Percentiles rank a stretch among this genome's conserved stretches.
Evolutionary conservation across 768 basidiomycete genomes (phyloP).

Genomic region (Mycena belliarum): DNA sequence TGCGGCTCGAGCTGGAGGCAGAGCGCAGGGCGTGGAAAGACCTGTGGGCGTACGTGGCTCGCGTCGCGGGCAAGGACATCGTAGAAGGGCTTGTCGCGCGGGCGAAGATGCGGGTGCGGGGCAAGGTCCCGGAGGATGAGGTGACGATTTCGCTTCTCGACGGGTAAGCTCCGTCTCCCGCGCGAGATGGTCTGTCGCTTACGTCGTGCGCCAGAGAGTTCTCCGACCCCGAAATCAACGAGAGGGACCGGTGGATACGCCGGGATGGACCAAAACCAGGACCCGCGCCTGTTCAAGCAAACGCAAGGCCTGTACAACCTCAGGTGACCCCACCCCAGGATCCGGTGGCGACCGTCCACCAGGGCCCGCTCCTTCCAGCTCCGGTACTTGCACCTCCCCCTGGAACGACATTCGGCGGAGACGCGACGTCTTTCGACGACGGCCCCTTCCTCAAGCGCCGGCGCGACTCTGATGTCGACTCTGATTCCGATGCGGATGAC

Average conservation of each 20-base stretch:
- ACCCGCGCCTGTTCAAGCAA: too few species aligned
- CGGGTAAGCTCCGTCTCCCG: not conserved
- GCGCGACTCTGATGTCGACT: not conserved
- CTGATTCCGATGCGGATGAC: not conserved
- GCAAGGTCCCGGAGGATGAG: not conserved
- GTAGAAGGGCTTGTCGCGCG: not conserved
- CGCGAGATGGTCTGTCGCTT: not conserved
- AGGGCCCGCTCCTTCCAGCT: not conserved
- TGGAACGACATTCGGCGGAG: not conserved
- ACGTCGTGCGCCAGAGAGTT: not conserved
- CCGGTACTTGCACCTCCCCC: not conserved
- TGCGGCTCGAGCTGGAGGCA: not conserved
- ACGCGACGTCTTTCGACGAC: not conserved
- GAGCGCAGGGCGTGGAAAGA: conserved; percentile 5
- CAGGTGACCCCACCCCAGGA: not conserved
- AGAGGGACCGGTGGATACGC: too few species aligned
- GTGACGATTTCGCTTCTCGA: not conserved
- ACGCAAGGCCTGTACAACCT: not conserved
- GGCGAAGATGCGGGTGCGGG: not conserved
- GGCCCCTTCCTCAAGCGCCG: conserved; percentile 14
- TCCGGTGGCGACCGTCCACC: not conserved
- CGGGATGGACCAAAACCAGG: too few species aligned
- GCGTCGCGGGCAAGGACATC: not conserved
- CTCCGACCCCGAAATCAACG: not conserved
- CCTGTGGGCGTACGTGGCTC: not conserved